Percentiles rank a stretch among this genome's conserved stretches.
Evolutionary conservation across 2,329 filamentous ascomycete species (phyloP).

Genomic region (Xylaria sp.): DNA sequence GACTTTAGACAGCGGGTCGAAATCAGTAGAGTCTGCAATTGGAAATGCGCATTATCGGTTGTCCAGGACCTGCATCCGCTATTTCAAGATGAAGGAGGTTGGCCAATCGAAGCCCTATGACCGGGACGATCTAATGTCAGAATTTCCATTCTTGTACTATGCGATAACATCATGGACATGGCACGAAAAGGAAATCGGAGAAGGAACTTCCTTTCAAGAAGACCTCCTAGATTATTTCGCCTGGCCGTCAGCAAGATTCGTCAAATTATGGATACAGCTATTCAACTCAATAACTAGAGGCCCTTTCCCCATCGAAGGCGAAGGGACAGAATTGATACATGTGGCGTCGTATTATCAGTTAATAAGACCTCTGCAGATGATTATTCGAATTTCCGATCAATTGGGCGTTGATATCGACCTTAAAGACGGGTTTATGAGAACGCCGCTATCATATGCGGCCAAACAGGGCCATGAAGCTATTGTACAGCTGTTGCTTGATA

Average conservation of each 20-base stretch:
- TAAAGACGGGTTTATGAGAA: no score
- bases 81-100: conserved; percentile 5
- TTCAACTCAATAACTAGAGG: no score
- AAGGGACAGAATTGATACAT: neutral
- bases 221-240: neutral
- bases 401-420: neutral
- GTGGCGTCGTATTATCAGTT: neutral
- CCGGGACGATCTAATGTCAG: neutral
- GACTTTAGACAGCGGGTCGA: neutral
- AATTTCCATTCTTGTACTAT: conserved; percentile 10
- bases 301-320: no score
- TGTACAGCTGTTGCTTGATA: neutral
- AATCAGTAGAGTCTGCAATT: neutral
- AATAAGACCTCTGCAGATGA: neutral
- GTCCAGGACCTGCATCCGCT: conserved; percentile 12
- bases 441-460: neutral
- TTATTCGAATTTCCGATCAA: neutral
- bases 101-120: neutral
- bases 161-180: neutral
- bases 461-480: neutral
- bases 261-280: neutral
- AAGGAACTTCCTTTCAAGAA: neutral
- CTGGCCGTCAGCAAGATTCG: neutral
- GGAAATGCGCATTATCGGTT: conserved; percentile 10
- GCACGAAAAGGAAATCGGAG: neutral